Conservation (phyloP, 1,284 basidiomycete genomes). For the Cutaneotrichosporon sp. region DNA sequence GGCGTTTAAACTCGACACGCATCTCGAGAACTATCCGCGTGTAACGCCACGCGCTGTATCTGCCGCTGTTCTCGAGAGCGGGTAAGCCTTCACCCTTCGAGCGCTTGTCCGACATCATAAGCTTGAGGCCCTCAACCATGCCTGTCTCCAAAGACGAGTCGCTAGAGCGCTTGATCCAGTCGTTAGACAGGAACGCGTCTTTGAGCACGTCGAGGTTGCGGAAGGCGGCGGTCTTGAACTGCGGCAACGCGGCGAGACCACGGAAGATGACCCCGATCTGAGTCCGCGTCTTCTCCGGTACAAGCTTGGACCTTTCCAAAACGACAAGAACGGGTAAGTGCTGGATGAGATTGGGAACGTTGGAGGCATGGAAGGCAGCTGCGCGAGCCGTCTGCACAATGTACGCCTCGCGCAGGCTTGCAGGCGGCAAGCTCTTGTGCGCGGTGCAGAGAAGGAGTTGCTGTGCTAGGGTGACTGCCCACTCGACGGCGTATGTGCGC, state of each 20-base stretch:
- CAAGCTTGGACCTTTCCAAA: slow-evolving; percentile 23
- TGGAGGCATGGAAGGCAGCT: slow-evolving; percentile 26
- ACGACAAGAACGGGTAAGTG: slow-evolving; percentile 42
- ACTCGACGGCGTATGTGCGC: slow-evolving; percentile 27
- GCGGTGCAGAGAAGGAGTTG: slow-evolving; percentile 37
- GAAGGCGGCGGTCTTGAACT: slow-evolving; percentile 47
- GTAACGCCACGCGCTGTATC: slow-evolving; percentile 44
- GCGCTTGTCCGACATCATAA: slow-evolving; percentile 44
- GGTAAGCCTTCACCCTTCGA: slow-evolving; percentile 16
- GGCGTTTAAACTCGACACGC: slow-evolving; percentile 45
- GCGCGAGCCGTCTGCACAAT: slow-evolving; percentile 35
- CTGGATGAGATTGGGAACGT: slow-evolving; percentile 34
- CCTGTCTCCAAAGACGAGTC: slow-evolving; percentile 35
- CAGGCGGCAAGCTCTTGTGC: slow-evolving; percentile 29
- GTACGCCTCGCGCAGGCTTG: slow-evolving; percentile 33
- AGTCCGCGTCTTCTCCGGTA: slow-evolving; percentile 22
- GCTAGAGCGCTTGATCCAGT: slow-evolving; percentile 37
- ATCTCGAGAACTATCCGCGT: slow-evolving; percentile 45
- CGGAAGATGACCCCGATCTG: slow-evolving; percentile 27
- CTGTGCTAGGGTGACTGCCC: slow-evolving; percentile 30
- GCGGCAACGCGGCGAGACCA: slow-evolving; percentile 33
- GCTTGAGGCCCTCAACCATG: slow-evolving; percentile 45
- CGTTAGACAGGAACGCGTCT: slow-evolving; percentile 43
- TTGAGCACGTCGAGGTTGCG: slow-evolving; percentile 43
- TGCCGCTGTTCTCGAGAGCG: slow-evolving; percentile 25